Base-by-base conservation (phyloP, 129 eudicot genomes). In the Lactuca saligna region DNA sequence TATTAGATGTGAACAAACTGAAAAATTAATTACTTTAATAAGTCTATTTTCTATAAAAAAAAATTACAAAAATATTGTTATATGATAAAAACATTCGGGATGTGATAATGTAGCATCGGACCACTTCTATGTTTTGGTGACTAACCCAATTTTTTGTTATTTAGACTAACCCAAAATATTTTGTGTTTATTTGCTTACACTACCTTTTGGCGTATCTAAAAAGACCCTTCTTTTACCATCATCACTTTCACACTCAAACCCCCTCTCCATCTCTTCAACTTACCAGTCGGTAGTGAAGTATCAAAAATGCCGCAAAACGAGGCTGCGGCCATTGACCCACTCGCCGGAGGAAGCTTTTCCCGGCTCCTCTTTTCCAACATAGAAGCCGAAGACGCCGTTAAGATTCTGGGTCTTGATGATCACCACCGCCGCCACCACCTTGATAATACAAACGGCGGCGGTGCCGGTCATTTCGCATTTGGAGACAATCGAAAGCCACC, bases 301-400 rank as follows among this genome's bases (percentile, higher is more conserved):
- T 51, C 13, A 14, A 63, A 39, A 64, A 75, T 75, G 80, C 80
- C 75, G 39, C 75, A 75, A 68, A 75, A 75, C 80, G 70, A 75
- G 80, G 75, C 75, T 51, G 35, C 74, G 3, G 61, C 80, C 63
- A 50, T 74, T 16, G 88, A 74, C 74, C 79, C 84, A 44, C 51
- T 88, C 32, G 72, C 76, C 58, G 86, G 86, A 4, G 88, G 88
- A 33, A 79, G 71, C 81, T 88, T 78, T 61, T 88, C 96, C 4
- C 79, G 80, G 70, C 78, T 89, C 2, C 84, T 89, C 0, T 86
- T 89, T 38, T 72, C 88, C 62, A 83, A 66, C 39, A 75, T 77
- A 4, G 85, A 62, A 4, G 57, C 12, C 57, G 57, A 48, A 1
- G 77, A 70, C 65, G 15, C 69, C 6, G 9, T 61, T 6, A 76